These are phyloP conservation scores for Trametes punicea DNA, from an alignment of 768 basidiomycete genomes.

Conservation along the genomic window DNA sequence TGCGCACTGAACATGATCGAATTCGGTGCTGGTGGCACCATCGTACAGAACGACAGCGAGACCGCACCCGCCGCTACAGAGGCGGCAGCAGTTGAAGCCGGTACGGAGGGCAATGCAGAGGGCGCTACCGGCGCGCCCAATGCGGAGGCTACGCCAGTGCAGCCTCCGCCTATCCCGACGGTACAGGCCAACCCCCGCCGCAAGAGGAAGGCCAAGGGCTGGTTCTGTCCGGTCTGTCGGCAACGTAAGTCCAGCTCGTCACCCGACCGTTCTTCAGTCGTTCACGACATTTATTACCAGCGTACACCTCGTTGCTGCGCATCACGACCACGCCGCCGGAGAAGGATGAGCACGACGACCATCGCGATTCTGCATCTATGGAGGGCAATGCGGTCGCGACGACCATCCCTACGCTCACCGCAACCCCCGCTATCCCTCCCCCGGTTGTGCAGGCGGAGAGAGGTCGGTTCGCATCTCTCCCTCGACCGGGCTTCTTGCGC, in stretches of 20 bases:
- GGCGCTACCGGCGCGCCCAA: constrained; percentile 18
- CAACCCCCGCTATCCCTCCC: constrained; percentile 7
- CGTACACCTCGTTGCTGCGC: constrained; percentile 84
- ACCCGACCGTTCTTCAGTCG: not conserved
- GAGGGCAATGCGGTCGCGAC: constrained; percentile 18
- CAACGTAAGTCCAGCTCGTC: constrained; percentile 65
- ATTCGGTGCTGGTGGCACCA: constrained; percentile 89
- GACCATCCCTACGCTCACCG: not conserved
- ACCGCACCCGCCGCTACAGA: constrained; percentile 29
- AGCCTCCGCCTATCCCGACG: constrained; percentile 15
- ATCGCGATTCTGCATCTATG: constrained; percentile 21
- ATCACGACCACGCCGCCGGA: constrained; percentile 68
- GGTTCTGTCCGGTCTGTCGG: constrained; percentile 95
- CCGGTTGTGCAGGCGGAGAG: constrained; percentile 16
- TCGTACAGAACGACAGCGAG: constrained; percentile 51
- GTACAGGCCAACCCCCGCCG: constrained; percentile 43
- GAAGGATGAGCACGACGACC: constrained; percentile 32
- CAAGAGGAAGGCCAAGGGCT: constrained; percentile 93
- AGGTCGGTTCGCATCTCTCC: constrained; percentile 20
- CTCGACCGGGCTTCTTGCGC: constrained; percentile 23
- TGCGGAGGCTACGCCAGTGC: constrained; percentile 19
- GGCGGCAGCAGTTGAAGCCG: not conserved
- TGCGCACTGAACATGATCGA: constrained; percentile 98
- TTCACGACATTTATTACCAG: constrained; percentile 34
- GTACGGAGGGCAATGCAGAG: constrained; percentile 7